Percentiles rank a stretch among this genome's conserved stretches.
Evolutionary conservation across 352 stramenopile genomes (phyloP).

Genomic region (Globisporangium lucens): DNA sequence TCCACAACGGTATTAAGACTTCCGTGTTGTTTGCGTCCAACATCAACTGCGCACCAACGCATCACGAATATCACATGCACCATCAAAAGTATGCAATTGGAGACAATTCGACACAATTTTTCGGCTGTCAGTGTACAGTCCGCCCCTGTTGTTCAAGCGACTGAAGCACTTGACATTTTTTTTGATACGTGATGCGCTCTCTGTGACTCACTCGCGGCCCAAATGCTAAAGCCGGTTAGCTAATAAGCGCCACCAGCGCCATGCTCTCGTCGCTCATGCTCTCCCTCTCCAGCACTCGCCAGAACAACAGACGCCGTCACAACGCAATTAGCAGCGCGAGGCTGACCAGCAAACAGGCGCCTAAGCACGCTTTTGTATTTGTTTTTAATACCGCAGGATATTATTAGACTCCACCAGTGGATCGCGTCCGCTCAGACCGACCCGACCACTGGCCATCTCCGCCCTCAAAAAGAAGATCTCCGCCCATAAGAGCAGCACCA

Average conservation of each 20-base stretch:
- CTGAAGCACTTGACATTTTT: not conserved
- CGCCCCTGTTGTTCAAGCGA: not conserved
- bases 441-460: not conserved
- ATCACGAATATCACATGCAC: not conserved
- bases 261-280: not conserved
- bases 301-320: not conserved
- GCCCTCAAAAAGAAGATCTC: not conserved
- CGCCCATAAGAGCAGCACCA: not conserved
- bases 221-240: slow-evolving; percentile 13
- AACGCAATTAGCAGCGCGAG: slow-evolving; percentile 5
- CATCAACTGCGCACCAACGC: too few relatives aligned
- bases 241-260: not conserved
- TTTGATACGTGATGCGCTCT: slow-evolving; percentile 6
- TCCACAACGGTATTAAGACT: not conserved
- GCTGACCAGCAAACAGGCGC: not conserved
- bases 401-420: not conserved
- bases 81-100: not conserved
- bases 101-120: not conserved
- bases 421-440: not conserved
- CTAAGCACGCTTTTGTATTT: not conserved
- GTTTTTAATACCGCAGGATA: not conserved
- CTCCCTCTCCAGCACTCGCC: not conserved
- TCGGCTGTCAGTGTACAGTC: not conserved
- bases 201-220: slow-evolving; percentile 8
- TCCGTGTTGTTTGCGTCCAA: not conserved